Base-by-base conservation (phyloP, 176 grass and related monocot genomes). In the Areca catechu region DNA sequence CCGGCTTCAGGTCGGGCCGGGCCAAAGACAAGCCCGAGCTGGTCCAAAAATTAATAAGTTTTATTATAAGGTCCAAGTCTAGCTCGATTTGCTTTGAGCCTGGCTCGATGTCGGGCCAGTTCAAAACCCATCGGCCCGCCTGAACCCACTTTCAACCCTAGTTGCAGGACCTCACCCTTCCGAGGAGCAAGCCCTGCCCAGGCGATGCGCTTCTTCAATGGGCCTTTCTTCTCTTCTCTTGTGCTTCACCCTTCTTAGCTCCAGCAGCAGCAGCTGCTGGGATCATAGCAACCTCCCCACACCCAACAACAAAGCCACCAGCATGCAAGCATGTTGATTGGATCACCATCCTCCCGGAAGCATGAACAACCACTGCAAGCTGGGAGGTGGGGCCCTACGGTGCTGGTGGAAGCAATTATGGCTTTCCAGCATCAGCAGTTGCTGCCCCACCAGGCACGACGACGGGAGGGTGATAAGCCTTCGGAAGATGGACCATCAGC, bases 141-240 rank as follows among this genome's bases (percentile, higher is more conserved):
- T n/a, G n/a, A n/a, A n/a, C n/a, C n/a, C n/a, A n/a, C n/a, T n/a
- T n/a, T n/a, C n/a, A n/a, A n/a, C n/a, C n/a, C n/a, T n/a, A n/a
- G 50, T 78, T 73, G 81, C 80, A 57, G 87, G 79, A 34, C 63
- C 88, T 70, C 67, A n/a, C 67, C 74, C 0, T 98, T 93, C 81
- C 74, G 87, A 48, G 81, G 87, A 74, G 60, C 74, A 61, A 68
- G 77, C 20, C 70, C 82, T 15, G 75, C 82, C 22, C 67, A 89
- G 65, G 75, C 75, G 72, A 86, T 98, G 78, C 84, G 88, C 21
- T 98, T 85, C 64, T 98, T 89, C 77, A 95, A 82, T 55, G 84
- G 80, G 16, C 81, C 70, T 60, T 74, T 88, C 58, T 93, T 85
- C 57, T 37, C 93, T 51, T 51, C 77, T 72, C 94, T 85, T 51